Evolutionary conservation across 1,139 yeast species (phyloP), one percentile per base, ranked within the genome.

Genomic region (Saccharomyces pastorianus): DNA sequence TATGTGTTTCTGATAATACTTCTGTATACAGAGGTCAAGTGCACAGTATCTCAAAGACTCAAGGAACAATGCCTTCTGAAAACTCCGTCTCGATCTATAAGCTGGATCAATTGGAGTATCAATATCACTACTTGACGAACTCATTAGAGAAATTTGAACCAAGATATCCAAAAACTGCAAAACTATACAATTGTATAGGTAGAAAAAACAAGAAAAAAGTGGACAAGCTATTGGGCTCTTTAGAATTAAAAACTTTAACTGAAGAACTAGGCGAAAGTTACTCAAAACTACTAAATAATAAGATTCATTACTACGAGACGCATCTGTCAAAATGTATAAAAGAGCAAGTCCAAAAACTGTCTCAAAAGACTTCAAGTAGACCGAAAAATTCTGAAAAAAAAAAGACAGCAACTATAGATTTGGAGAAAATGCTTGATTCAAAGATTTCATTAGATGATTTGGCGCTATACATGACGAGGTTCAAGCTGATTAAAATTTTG

Each of bases 161-260:
- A 2, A 71, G 89, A 57, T 81, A 78, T 61, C 74, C 76, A 1
- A 76, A 76, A 55, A 83, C 89, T 1, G 75, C 73, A 54, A 77
- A 76, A 63, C 68, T 79, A 48, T 71, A 79, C 56, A 70, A 70
- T 51, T 81, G 83, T 26, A 75, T 73, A 63, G 81, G 76, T 59
- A 79, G 71, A 65, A 73, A 63, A 63, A 71, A 55, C 59, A 65
- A 60, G 51, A 71, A 70, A 63, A 65, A 57, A 51, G 58, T 64
- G 6, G 55, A 69, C 47, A 75, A 78, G 57, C 64, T 81, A 31
- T 63, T 81, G 55, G 75, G 74, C 55, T 58, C 68, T 23, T 60
- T 64, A 1, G 54, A 72, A 3, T 65, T 69, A 50, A 73, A 72
- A 26, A 80, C 77, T 5, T 82, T 86, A 0, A 60, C 64, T 14